Evolutionary conservation across 768 basidiomycete species (phyloP), one percentile per base, ranked within the genome.

Genomic region (Lentinula sp.): DNA sequence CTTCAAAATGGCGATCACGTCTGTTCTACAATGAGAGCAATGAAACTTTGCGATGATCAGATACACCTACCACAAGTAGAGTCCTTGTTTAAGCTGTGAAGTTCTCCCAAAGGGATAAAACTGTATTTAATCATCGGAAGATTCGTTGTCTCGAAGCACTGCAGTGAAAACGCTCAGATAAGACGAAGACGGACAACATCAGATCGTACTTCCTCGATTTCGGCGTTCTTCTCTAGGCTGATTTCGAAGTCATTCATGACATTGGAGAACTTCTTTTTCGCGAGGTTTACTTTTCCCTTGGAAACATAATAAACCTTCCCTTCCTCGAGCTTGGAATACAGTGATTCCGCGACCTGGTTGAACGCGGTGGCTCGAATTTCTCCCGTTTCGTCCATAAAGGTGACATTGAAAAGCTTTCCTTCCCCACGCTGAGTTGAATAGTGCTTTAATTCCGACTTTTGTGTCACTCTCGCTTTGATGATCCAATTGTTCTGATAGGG

Each of bases 401-500:
- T 95, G 16, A 93, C 87, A 66, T 81, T 94, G 77, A 99, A 98
- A 15, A 98, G 78, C 70, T 98, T 95, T 41, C 97, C 96, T 67
- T 98, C 97, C 36, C 97, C 97, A 10, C 86, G 81, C 62, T 81
- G 77, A 71, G 96, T 98, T 3, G 90, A 88, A 85, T 89, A 99
- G n/a, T 84, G 83, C 66, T 84, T 88, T 68, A 98, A 85, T 0
- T 98, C 97, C 1, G 85, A 85, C 72, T 96, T 98, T 63, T 90
- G 84, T 12, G 86, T 90, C 53, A 98, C 93, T 45, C 93, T 88
- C 33, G 93, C 96, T 71, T 94, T 95, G 79, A 98, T 96, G 9
- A 92, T 95, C 97, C 97, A 99, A 73, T 93, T 93, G 77, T 96
- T 98, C 74, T 97, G 94, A 68, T 98, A 98, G 8, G 96, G 96